These are phyloP conservation scores for Microstroma glucosiphilum DNA, from an alignment of 1,284 basidiomycete species.

Conservation along the genomic window DNA sequence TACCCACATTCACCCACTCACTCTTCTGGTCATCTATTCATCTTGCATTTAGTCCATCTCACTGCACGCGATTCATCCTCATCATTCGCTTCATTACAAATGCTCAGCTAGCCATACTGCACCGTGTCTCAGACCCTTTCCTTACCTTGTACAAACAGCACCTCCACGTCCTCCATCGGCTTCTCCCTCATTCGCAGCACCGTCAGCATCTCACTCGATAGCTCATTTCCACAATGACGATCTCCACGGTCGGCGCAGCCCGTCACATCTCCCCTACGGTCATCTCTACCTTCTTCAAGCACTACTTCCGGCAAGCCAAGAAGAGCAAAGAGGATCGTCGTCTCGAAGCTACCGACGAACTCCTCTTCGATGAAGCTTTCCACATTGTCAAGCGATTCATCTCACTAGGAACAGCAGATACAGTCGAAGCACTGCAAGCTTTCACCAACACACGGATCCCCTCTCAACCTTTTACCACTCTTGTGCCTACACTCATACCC, in stretches of 20 bases:
- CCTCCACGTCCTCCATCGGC: too few species aligned
- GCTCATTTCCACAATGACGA: slow-evolving; percentile 24
- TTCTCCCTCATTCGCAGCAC: too few species aligned
- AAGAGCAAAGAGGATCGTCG: slow-evolving; percentile 19
- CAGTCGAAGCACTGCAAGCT: slow-evolving; percentile 47
- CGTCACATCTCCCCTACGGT: slow-evolving; percentile 43
- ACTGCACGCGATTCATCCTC: too few species aligned
- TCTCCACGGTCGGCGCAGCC: slow-evolving; percentile 35
- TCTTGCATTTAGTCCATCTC: too few species aligned
- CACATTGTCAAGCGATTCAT: slow-evolving; percentile 27
- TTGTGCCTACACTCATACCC: slow-evolving; percentile 39
- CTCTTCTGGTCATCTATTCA: too few species aligned
- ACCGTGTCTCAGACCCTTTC: too few species aligned
- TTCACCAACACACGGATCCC: slow-evolving; percentile 67
- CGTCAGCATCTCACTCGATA: too few species aligned
- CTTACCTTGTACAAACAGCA: too few species aligned
- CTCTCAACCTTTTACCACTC: neutral
- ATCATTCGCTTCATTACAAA: too few species aligned
- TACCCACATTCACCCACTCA: too few species aligned
- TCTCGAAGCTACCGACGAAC: slow-evolving; percentile 21
- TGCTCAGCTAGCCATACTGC: too few species aligned
- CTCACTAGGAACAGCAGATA: slow-evolving; percentile 43
- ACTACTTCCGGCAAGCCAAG: slow-evolving; percentile 36
- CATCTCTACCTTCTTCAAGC: slow-evolving; percentile 41
- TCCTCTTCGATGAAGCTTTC: slow-evolving; percentile 25